Evolutionary conservation across 192 early-diverging fungal species (phyloP).

Genomic region (Gorgonomyces haynaldii): DNA sequence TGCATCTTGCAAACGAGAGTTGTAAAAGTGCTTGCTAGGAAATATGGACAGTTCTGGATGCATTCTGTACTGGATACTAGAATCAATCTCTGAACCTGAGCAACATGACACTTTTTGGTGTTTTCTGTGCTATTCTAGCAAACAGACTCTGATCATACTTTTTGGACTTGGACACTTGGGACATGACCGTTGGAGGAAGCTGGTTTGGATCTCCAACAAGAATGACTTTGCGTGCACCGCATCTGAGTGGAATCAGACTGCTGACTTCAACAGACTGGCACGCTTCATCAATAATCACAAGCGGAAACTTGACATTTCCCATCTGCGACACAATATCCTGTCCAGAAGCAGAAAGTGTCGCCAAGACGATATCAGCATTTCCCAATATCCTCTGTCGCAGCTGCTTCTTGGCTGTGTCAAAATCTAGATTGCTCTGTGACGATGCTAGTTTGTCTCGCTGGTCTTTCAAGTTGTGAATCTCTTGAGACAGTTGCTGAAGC

Average conservation of each 20-base stretch:
- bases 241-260: slow-evolving; percentile 78
- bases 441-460: too few species aligned
- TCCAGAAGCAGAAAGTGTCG: slow-evolving; percentile 77
- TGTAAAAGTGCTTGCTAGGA: slow-evolving; percentile 72
- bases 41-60: slow-evolving; percentile 80
- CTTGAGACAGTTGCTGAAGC: too few species aligned
- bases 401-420: not conserved
- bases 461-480: too few species aligned
- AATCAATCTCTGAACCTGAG: slow-evolving; percentile 36
- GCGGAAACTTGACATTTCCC: slow-evolving; percentile 49
- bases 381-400: slow-evolving; percentile 21
- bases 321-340: slow-evolving; percentile 65
- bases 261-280: slow-evolving; percentile 84
- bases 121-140: slow-evolving; percentile 63
- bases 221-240: slow-evolving; percentile 66
- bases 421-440: too few species aligned
- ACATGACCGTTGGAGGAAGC: slow-evolving; percentile 84
- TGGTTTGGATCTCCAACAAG: slow-evolving; percentile 93
- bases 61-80: slow-evolving; percentile 93
- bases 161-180: slow-evolving; percentile 49
- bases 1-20: slow-evolving; percentile 60
- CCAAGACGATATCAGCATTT: slow-evolving; percentile 63
- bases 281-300: slow-evolving; percentile 87
- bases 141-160: slow-evolving; percentile 84
- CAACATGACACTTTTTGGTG: slow-evolving; percentile 56